Base-by-base conservation (phyloP, 139 green algal species). In the Chlamydomonas sp. region DNA sequence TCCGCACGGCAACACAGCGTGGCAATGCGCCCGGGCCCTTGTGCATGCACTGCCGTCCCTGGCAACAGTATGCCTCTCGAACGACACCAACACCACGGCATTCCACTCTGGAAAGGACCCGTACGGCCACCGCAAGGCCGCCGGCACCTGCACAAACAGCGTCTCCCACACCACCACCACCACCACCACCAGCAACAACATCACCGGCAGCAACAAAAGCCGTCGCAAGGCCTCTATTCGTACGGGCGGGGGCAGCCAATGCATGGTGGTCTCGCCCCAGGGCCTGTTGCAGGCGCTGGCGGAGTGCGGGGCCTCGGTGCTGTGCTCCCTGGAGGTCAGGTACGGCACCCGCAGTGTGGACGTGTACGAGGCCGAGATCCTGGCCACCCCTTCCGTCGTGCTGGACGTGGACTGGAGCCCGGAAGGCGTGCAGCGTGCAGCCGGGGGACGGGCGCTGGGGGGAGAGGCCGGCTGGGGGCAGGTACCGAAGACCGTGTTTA, bases 351-450 rank as follows among this genome's bases (percentile, higher is more conserved):
- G 6, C 82, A 86, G 82, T 17, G 59, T 20, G 14, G 82, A 86
- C 62, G 20, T 61, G 2, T 86, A 79, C 16, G 82, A 86, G 71
- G 82, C 82, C 0, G 82, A 86, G 82, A 20, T 86, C 1, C 71
- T 86, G 7, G 82, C 72, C 82, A 2, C 20, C 6, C 20, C 82
- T 79, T 71, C 71, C 72, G 14, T n/a, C 31, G 31, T 63, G 61
- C 71, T 73, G 4, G 5, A 79, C 57, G 12, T 80, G 15, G 18
- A 69, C 67, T 1, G 77, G 14, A 4, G 71, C 17, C 20, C 31
- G 31, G 31, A 49, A 49, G 31, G 31, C 31, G 31, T 49, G 31
- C 31, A 49, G 31, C 31, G 31, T 49, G 31, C 31, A 49, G 31
- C 31, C 31, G 31, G 31, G 31, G 31, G 31, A 49, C 31, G 31